A percentile compares a stretch with the other conserved stretches of the same genome.
Evolutionary conservation across 2,329 filamentous ascomycete species (phyloP).

Genomic region (Phyllosticta paracitricarpa): DNA sequence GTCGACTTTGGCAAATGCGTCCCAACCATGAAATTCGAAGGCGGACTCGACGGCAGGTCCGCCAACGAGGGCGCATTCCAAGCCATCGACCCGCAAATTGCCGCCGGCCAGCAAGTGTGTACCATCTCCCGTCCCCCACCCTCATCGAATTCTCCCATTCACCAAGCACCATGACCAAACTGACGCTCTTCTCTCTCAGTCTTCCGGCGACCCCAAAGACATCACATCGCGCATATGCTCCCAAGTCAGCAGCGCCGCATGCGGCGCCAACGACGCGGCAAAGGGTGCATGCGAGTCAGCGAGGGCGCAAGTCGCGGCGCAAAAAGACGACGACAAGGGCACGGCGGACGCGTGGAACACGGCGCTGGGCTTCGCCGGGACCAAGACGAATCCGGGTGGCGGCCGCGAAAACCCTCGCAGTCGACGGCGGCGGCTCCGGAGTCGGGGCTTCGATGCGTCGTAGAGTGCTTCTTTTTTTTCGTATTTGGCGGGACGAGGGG

Average conservation of each 20-base stretch:
- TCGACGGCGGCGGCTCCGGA: not conserved
- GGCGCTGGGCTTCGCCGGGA: conserved; percentile 27
- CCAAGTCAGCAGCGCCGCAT: conserved; percentile 54
- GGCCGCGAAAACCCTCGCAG: not conserved
- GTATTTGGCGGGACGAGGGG: not conserved
- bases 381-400: not conserved
- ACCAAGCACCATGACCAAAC: not conserved
- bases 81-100: conserved; percentile 51
- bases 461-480: not conserved
- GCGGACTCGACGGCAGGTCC: conserved; percentile 42
- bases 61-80: conserved; percentile 58
- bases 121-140: no score
- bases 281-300: conserved; percentile 44
- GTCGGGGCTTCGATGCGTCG: no score
- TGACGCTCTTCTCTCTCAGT: not conserved
- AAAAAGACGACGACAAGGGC: conserved; percentile 29
- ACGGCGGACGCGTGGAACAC: conserved; percentile 34
- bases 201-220: conserved; percentile 59
- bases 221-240: conserved; percentile 65
- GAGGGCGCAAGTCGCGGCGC: conserved; percentile 41
- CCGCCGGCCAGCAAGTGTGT: conserved; percentile 50
- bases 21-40: conserved; percentile 50
- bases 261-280: conserved; percentile 51
- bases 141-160: not conserved
- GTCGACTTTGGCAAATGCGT: conserved; percentile 29